Base-by-base conservation (phyloP, 2,329 filamentous ascomycete species). In the Clarireedia hainanense region DNA sequence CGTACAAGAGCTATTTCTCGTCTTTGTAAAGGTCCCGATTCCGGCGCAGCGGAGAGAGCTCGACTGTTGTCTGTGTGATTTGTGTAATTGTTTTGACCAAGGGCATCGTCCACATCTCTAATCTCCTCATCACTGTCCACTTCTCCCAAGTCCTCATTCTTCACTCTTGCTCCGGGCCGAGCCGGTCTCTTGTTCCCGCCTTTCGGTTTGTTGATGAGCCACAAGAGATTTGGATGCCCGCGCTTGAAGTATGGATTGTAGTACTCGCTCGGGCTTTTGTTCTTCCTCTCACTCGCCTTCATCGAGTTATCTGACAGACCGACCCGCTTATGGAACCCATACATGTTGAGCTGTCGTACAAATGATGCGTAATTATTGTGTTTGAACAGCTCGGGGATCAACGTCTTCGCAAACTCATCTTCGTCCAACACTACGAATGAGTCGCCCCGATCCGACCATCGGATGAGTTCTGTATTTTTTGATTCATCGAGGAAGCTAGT, bases 201-300 rank as follows among this genome's bases (percentile, higher is more conserved):
- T 70, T 92, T 95, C 0, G 92, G 91, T 70, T 97, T 97, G 69
- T 95, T 92, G 61, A 97, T 96, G 56, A 97, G 77, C 92, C 92
- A 97, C 4, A 96, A 76, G 48, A 99, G 76, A 70, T 96, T 95
- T 4, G 91, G 91, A 63, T 95, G 86, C 4, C 91, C 92, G 47
- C 91, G 88, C 64, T 91, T 89, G 73, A 99, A 99, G 73, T 91
- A 99, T 9, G 90, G 90, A 70, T 99, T 96, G 64, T 89, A 91
- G 71, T 99, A 99, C 76, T 97, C 94, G 78, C 91, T 97, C 0
- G 94, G 94, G 57, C 91, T 96, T 75, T 99, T 99, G 69, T 92
- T 92, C 71, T 96, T 96, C 59, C 91, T 86, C 74, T 97, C 94
- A 69, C 91, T 96, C 5, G 95, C 91, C 63, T 94, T 88, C 88